Percentiles rank a stretch among this genome's conserved stretches.
phyloP scores from a whole-genome alignment of 805 yeast genomes.

The Vanderwaltozyma polyspora region DNA sequence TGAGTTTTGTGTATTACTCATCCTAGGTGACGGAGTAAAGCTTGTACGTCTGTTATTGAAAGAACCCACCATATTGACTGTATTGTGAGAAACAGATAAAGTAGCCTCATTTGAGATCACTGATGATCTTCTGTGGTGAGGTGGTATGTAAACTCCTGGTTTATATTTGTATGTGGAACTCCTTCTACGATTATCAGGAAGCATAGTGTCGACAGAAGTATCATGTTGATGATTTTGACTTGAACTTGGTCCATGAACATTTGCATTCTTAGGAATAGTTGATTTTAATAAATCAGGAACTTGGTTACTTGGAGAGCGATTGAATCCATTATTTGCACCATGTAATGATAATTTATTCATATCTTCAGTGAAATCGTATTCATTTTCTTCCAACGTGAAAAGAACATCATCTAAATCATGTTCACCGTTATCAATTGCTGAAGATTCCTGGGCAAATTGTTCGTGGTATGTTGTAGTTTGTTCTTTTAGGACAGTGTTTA shows the following conservation, averaged over 20 bases:
- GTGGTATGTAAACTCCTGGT: conserved; percentile 36
- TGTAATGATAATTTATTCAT: conserved; percentile 16
- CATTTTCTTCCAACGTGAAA: conserved; percentile 28
- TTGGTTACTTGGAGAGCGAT: conserved; percentile 5
- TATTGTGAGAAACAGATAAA: conserved; percentile 14
- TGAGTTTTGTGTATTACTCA: neutral
- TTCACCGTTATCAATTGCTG: conserved; percentile 5
- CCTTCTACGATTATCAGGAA: conserved; percentile 1
- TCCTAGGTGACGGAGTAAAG: conserved; percentile 2
- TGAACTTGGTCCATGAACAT: neutral
- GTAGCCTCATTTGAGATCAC: conserved; percentile 17
- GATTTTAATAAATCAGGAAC: conserved; percentile 26
- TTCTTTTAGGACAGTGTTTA: conserved; percentile 16
- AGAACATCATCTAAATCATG: conserved; percentile 26
- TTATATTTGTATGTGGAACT: conserved; percentile 10
- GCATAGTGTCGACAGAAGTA: too few species aligned
- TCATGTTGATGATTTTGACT: neutral
- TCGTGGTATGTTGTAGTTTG: conserved; percentile 11
- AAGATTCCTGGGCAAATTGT: conserved; percentile 9
- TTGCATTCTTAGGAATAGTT: neutral
- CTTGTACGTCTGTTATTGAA: conserved; percentile 6
- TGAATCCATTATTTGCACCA: conserved; percentile 9
- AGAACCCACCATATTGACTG: conserved; percentile 11
- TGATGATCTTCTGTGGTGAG: conserved; percentile 37
- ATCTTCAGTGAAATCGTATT: conserved; percentile 20